Percentiles rank a stretch among this genome's conserved stretches.
These are phyloP conservation scores for Sporothrix brasiliensis DNA, from an alignment of 2,329 filamentous ascomycete species.

Conservation along the genomic window DNA sequence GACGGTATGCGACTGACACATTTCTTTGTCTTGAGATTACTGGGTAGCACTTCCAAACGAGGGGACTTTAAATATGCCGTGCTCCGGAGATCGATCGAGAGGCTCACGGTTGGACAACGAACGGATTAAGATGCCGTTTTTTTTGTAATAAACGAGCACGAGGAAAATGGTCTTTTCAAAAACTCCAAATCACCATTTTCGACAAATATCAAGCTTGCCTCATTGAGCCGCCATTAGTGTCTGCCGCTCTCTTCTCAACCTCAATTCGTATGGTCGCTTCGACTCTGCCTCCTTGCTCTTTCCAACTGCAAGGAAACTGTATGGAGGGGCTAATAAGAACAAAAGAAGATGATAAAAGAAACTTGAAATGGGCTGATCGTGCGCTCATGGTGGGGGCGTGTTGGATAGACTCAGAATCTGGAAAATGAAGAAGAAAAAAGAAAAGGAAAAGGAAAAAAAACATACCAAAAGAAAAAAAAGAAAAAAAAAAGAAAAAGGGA, in stretches of 20 bases:
- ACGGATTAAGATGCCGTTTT: not conserved
- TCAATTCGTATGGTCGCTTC: not conserved
- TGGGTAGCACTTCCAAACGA: no score
- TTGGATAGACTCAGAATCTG: not conserved
- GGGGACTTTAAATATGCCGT: not conserved
- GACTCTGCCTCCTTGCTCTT: not conserved
- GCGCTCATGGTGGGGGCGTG: slow-evolving; percentile 24
- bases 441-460: slow-evolving; percentile 22
- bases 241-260: not conserved
- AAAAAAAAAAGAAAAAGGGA: slow-evolving; percentile 5
- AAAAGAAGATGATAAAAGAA: not conserved
- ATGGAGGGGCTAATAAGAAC: not conserved
- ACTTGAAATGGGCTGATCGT: slow-evolving; percentile 30
- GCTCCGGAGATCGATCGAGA: slow-evolving; percentile 17
- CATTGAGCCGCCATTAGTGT: not conserved
- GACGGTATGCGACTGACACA: no score
- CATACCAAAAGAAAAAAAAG: not conserved
- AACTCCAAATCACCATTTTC: not conserved
- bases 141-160: not conserved
- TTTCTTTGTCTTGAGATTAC: no score
- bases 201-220: not conserved
- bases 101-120: slow-evolving; percentile 3
- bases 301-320: not conserved
- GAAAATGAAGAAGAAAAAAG: slow-evolving; percentile 18
- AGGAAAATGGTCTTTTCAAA: no score